Conservation (phyloP, 495 filamentous ascomycete species). For the Penicillium fimorum region DNA sequence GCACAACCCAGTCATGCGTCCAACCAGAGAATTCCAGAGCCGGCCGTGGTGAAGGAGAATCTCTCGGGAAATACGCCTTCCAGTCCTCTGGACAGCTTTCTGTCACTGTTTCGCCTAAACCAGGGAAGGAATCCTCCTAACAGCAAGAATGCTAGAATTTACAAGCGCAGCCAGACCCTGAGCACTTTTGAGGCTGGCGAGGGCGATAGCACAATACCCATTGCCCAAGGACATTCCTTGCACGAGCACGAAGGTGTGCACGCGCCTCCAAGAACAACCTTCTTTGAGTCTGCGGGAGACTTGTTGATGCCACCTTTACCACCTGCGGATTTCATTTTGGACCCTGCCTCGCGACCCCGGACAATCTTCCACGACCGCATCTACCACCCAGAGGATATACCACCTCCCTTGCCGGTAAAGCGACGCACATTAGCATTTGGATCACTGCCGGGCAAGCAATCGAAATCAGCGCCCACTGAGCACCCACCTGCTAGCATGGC, state of each 20-base stretch:
- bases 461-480: slow-evolving; percentile 22
- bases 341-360: slow-evolving; percentile 76
- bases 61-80: slow-evolving; percentile 21
- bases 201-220: slow-evolving; percentile 31
- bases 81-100: slow-evolving; percentile 56
- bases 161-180: slow-evolving; percentile 72
- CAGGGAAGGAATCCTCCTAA: slow-evolving; percentile 29
- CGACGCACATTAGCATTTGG: slow-evolving; percentile 44
- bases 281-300: slow-evolving; percentile 93
- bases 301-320: slow-evolving; percentile 88
- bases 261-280: slow-evolving; percentile 85
- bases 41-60: slow-evolving; percentile 14
- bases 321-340: slow-evolving; percentile 71
- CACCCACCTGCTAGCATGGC: slow-evolving; percentile 14
- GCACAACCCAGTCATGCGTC: slow-evolving; percentile 7
- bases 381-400: slow-evolving; percentile 91
- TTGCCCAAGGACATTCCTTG: slow-evolving; percentile 43
- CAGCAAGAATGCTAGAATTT: slow-evolving; percentile 65
- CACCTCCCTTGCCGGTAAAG: slow-evolving; percentile 69
- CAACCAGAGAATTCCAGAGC: slow-evolving; percentile 7
- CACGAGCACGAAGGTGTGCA: slow-evolving; percentile 45
- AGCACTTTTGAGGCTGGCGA: slow-evolving; percentile 40
- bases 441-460: slow-evolving; percentile 40
- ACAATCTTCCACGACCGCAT: slow-evolving; percentile 98
- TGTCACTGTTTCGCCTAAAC: slow-evolving; percentile 61